These are phyloP conservation scores for Leptomonas pyrrhocoris DNA, from an alignment of 208 protist genomes.

Conservation along the genomic window DNA sequence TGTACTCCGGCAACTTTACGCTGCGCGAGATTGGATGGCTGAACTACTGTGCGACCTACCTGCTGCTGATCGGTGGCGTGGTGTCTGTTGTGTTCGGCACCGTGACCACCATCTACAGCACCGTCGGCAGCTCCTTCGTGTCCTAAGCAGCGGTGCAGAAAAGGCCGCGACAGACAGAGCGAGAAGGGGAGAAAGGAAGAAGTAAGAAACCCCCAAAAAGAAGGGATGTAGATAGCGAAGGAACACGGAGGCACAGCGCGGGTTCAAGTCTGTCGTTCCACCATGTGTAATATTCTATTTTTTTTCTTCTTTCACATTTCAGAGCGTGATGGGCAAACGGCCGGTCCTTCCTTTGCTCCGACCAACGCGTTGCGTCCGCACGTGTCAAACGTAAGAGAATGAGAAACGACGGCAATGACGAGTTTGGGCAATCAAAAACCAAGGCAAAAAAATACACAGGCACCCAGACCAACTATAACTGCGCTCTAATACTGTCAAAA, in stretches of 20 bases:
- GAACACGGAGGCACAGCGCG: no score
- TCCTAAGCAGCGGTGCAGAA: not conserved
- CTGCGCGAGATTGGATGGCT: slow-evolving; percentile 36
- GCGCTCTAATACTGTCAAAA: no score
- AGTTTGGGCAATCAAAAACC: no score
- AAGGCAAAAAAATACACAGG: no score
- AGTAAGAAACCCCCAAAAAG: no score
- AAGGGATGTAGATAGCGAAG: no score
- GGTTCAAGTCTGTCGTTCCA: no score
- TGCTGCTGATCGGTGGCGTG: slow-evolving; percentile 51
- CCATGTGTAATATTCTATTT: not conserved
- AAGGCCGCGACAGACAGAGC: no score
- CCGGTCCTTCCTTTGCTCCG: not conserved
- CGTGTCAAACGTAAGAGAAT: no score
- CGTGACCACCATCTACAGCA: slow-evolving; percentile 46
- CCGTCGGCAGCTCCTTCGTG: slow-evolving; percentile 39
- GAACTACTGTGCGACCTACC: slow-evolving; percentile 49
- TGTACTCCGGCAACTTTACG: slow-evolving; percentile 61
- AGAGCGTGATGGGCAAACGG: not conserved
- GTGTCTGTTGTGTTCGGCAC: slow-evolving; percentile 50
- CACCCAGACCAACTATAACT: no score
- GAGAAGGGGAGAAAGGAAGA: no score
- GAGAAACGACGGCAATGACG: no score
- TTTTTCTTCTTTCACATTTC: not conserved
- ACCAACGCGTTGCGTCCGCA: not conserved